A percentile compares a stretch with the other conserved stretches of the same genome.
Evolutionary conservation across 495 filamentous ascomycete species (phyloP).

Genomic region (Tuber umbilicatum): DNA sequence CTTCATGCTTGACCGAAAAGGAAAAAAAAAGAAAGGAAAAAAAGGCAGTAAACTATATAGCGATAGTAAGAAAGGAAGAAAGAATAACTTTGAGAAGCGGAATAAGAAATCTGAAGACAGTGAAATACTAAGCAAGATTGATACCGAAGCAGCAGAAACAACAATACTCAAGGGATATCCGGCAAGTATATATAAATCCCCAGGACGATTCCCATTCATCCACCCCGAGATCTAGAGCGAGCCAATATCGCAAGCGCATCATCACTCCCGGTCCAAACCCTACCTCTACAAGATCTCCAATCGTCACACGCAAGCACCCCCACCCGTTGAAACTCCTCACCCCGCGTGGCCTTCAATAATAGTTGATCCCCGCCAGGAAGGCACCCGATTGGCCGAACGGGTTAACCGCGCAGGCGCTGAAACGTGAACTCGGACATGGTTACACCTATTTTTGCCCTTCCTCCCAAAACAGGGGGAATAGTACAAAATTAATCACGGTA

Average conservation of each 20-base stretch:
- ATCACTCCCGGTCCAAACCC: not conserved
- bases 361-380: not conserved
- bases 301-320: not conserved
- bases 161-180: not conserved
- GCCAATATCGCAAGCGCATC: not conserved
- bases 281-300: not conserved
- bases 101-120: not conserved
- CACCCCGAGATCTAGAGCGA: not conserved
- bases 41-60: slow-evolving; percentile 7
- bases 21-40: slow-evolving; percentile 1
- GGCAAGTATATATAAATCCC: slow-evolving; percentile 17
- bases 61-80: slow-evolving; percentile 5
- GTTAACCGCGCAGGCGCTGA: not conserved
- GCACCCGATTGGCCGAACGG: not conserved
- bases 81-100: not conserved
- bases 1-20: slow-evolving; percentile 10
- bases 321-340: not conserved
- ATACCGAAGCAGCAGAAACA: not conserved
- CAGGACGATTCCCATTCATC: not conserved
- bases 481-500: no score
- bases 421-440: not conserved
- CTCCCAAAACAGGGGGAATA: not conserved
- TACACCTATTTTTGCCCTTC: not conserved
- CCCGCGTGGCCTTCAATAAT: not conserved
- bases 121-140: not conserved